Evolutionary conservation across 202 grass and related monocot genomes (phyloP), one percentile per base, ranked within the genome.

Genomic region (Schoenoplectus triqueter): DNA sequence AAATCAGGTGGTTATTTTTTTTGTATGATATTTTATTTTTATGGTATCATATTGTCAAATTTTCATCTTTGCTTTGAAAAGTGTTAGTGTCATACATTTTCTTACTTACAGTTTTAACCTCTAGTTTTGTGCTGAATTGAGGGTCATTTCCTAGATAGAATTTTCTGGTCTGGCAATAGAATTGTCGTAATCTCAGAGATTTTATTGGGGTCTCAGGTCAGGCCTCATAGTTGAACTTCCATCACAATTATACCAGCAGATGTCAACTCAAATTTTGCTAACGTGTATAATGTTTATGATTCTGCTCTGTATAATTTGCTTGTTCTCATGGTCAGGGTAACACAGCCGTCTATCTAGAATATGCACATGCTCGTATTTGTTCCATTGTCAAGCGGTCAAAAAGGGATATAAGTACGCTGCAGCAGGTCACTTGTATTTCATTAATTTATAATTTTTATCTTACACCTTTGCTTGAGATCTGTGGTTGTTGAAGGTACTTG

Each of bases 351-450:
- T 98, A 98, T 87, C 85, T 98, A 42, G 87, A 94, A 81, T 98
- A 98, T 80, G 93, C 95, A 66, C 93, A 98, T 87, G 93, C 95
- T 83, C 91, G 95, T 19, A 98, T 98, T 84, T 95, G 92, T 80
- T 95, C 95, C 73, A 98, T 98, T 70, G 93, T 98, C 48, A 91
- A 79, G 65, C 95, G 89, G 92, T 98, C 95, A 9, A 93, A 88
- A 56, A 98, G 85, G 87, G 88, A 92, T 80, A 84, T 94, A 83
- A 88, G 95, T 85, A 89, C 87, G 39, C 82, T 98, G 80, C 93
- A 95, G 80, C 77, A 80, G 84, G 95, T 93, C 89, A 78, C 62
- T 50, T 47, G 68, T 41, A 14, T 14, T 59, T 59, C 83, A 72
- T 67, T 59, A 78, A 75, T 66, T 44, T 31, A 31, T 31, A 51